Evolutionary conservation across 2,329 filamentous ascomycete species (phyloP), one percentile per base, ranked within the genome.

Genomic region (Uncinocarpus reesii): DNA sequence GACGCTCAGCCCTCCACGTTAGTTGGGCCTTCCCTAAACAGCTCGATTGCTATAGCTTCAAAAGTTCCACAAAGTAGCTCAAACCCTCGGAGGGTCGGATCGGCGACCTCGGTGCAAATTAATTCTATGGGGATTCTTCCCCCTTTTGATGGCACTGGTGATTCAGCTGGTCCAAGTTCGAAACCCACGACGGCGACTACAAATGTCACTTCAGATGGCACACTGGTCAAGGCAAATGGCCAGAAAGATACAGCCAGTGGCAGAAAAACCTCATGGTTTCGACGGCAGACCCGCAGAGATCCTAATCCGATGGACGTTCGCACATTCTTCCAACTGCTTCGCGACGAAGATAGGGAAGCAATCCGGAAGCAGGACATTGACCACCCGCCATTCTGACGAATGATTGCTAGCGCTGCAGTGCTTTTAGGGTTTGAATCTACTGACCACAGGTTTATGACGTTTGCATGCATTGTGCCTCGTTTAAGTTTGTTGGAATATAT

Each of bases 131-230:
- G 57, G 1, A 58, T 57, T 42, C 50, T 63, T 7, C 60, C 60
- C 29, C 52, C 55, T 13, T 60, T 60, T 42, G 62, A 64, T 45
- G 60, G 62, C 7, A 47, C 57, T n/a, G 56, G 50, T 15, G 58
- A 61, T 38, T 28, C 35, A 18, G 23, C 26, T 13, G 42, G 28
- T 5, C 37, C 32, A 7, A 31, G 16, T 21, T 16, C 24, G 8
- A 42, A 48, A 18, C 20, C 45, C 13, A 47, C 29, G 13, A 35
- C 43, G 2, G 44, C 49, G n/a, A 45, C 43, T n/a, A 48, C 49
- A 7, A 31, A 23, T 11, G 24, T 40, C 7, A 34, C n/a, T 16
- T 21, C 42, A 4, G 42, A 32, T 28, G 35, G 23, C 15, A 28
- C 38, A n/a, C 34, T 42, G 20, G 37, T 21, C 8, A 47, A 40